Conservation (phyloP, 179 eudicot species). For the Silene noctiflora region DNA sequence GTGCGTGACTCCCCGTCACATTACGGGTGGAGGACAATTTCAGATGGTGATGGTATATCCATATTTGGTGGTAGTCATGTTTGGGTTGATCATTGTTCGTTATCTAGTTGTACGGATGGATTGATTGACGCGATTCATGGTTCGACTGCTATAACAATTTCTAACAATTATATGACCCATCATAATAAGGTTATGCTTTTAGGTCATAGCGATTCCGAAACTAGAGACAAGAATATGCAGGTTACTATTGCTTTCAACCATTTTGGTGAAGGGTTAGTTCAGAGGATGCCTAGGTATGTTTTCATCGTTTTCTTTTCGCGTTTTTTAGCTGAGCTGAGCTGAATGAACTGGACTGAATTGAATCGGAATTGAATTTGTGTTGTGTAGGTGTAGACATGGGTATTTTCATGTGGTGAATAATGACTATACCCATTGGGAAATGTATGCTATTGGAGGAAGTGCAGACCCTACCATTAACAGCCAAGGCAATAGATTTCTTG, state of each 20-base stretch:
- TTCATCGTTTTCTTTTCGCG: neutral
- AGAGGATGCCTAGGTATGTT: conserved; percentile 64
- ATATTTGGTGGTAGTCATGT: conserved; percentile 47
- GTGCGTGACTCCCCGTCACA: conserved; percentile 54
- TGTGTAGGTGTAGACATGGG: conserved; percentile 41
- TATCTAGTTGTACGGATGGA: conserved; percentile 48
- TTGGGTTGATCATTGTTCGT: conserved; percentile 59
- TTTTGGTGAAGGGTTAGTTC: conserved; percentile 68
- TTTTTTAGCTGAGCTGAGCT: neutral
- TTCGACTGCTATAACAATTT: conserved; percentile 51
- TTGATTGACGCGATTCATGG: conserved; percentile 49
- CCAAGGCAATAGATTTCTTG: conserved; percentile 50
- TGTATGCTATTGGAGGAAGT: conserved; percentile 69
- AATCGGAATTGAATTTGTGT: neutral
- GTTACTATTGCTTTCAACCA: conserved; percentile 63
- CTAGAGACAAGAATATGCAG: conserved; percentile 52
- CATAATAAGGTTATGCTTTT: conserved; percentile 63
- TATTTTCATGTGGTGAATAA: conserved; percentile 66
- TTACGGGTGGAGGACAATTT: conserved; percentile 49
- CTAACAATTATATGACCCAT: conserved; percentile 58
- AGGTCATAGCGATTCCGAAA: conserved; percentile 48
- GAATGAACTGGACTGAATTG: neutral
- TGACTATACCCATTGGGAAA: conserved; percentile 58
- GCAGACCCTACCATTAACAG: conserved; percentile 53
- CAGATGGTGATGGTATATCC: conserved; percentile 61